phyloP scores from a whole-genome alignment of 345 rosid species.

The Melaleuca quinquenervia region DNA sequence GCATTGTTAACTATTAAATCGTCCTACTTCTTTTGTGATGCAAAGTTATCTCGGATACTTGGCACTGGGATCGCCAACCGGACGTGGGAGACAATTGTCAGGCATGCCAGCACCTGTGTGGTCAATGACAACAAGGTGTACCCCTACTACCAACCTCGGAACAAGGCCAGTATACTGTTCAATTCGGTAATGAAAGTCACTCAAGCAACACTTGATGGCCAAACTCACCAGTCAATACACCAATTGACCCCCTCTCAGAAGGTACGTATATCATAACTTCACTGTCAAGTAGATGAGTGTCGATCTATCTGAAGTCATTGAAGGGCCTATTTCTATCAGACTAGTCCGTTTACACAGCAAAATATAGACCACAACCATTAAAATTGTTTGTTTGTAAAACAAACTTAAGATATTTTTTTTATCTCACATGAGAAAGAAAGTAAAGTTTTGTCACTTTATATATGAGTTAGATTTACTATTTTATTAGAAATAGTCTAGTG shows the following conservation, averaged over 20 bases:
- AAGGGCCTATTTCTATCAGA: neutral
- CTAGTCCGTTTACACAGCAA: neutral
- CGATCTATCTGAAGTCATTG: neutral
- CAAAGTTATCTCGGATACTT: constrained; percentile 28
- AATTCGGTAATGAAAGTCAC: constrained; percentile 35
- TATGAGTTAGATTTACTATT: too few species aligned
- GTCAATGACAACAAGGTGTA: constrained; percentile 32
- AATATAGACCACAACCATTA: neutral
- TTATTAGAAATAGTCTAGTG: too few species aligned
- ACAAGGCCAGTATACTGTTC: constrained; percentile 25
- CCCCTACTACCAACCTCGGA: constrained; percentile 14
- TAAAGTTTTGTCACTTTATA: too few species aligned
- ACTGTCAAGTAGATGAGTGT: neutral
- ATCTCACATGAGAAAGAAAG: too few species aligned
- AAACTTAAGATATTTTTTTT: too few species aligned
- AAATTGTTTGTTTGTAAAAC: too few species aligned
- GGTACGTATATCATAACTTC: constrained; percentile 9
- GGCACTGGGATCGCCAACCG: constrained; percentile 24
- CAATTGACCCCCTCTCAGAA: constrained; percentile 17
- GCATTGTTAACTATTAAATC: neutral
- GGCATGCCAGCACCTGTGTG: constrained; percentile 52
- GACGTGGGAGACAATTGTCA: constrained; percentile 45
- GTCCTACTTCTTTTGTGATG: neutral
- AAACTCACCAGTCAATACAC: constrained; percentile 9
- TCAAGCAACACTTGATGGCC: constrained; percentile 29